Conservation (phyloP, 768 basidiomycete species). For the Pholiota conissans region DNA sequence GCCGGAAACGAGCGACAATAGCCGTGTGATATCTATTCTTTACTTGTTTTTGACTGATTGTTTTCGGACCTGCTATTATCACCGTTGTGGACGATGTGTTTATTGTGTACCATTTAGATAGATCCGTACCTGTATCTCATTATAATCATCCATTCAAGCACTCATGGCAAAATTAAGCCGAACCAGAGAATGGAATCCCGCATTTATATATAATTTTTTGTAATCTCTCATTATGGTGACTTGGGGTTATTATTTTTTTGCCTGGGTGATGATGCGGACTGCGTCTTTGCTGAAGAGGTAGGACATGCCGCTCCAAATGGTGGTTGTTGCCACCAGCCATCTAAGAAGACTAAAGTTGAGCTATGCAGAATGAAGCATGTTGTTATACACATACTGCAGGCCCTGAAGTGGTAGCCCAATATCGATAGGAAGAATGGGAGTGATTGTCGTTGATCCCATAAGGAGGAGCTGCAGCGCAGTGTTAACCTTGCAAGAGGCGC, state of each 20-base stretch:
- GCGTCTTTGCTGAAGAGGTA: slow-evolving; percentile 78
- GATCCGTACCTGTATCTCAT: slow-evolving; percentile 15
- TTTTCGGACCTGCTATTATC: not conserved
- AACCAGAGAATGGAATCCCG: not conserved
- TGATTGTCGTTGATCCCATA: slow-evolving; percentile 88
- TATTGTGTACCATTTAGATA: slow-evolving; percentile 11
- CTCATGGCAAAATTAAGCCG: not conserved
- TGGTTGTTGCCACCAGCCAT: slow-evolving; percentile 86
- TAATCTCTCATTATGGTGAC: slow-evolving; percentile 10
- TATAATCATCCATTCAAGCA: slow-evolving; percentile 1
- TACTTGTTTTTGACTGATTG: slow-evolving; percentile 1
- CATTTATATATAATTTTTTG: not conserved
- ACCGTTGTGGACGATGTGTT: slow-evolving; percentile 13
- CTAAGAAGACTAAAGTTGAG: slow-evolving; percentile 38
- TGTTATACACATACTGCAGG: slow-evolving; percentile 65
- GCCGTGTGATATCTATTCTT: slow-evolving; percentile 13
- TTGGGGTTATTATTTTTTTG: slow-evolving; percentile 10
- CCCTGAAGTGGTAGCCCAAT: slow-evolving; percentile 53
- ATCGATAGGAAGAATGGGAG: slow-evolving; percentile 71
- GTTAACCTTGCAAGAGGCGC: slow-evolving; percentile 61
- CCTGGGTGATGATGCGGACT: slow-evolving; percentile 51
- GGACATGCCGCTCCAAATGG: slow-evolving; percentile 87
- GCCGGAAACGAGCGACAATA: slow-evolving; percentile 45
- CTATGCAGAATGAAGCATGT: not conserved
- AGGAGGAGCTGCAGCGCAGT: slow-evolving; percentile 88